Evolutionary conservation across 306 rosid genomes (phyloP), one percentile per base, ranked within the genome.

Genomic region (Myrica gale): DNA sequence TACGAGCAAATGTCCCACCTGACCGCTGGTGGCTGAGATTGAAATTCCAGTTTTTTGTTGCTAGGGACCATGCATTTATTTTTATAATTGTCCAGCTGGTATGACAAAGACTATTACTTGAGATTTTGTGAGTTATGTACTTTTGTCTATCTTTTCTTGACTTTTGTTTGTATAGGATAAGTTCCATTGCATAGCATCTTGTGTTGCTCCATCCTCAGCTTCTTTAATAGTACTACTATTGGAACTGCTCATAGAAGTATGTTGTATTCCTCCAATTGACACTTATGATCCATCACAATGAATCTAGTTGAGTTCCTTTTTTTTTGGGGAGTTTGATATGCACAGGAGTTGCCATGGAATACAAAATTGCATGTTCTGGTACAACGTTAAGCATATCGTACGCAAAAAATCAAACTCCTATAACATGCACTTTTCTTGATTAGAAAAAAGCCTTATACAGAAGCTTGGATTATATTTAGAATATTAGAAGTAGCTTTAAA

Each of bases 1-100:
- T 95, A 78, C 92, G 96, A 71, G 92, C 99, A 54, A 95, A 92
- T 89, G 90, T 90, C 80, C 97, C 99, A 68, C 84, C 92, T 37
- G 97, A 95, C 72, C 96, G 99, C 68, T 90, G 99, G 99, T 92
- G 97, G 99, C 78, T 95, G 90, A 87, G 99, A 89, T 84, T 90
- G 72, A 95, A 95, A 78, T 95, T 95, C 70, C 99, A 92, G 86
- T 90, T 95, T 84, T 97, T 92, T 83, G 99, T 95, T 85, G 97
- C 97, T 8, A 88, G 99, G 85, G 99, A 92, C 79, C 97, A 95
- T 86, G 97, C 97, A 8, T 87, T 95, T 84, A 95, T 95, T 84
- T 95, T 95, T 74, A 90, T 95, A 62, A 84, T 90, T 16, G 93
- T 95, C 78, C 98, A 92, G 78, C 86, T 95, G 92, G 99, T 95